Percentiles rank a stretch among this genome's conserved stretches.
phyloP scores from a whole-genome alignment of 208 protist species.

The Wallacemonas sp. region DNA sequence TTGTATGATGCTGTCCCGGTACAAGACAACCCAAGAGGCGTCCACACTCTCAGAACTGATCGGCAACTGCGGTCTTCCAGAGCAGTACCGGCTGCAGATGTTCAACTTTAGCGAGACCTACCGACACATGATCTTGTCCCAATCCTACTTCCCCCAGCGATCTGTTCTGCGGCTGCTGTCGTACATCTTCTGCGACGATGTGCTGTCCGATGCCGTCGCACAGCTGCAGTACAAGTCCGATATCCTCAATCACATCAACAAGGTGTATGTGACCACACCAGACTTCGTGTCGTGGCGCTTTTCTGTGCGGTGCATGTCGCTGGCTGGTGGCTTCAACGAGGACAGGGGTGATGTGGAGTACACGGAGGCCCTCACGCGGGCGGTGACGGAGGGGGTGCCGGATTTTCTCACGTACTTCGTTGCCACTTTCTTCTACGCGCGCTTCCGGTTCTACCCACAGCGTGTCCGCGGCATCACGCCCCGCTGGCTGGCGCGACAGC shows the following conservation, averaged over 20 bases:
- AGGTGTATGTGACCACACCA: conserved; percentile 77
- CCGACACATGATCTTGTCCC: conserved; percentile 86
- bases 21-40: conserved; percentile 64
- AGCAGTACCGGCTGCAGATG: conserved; percentile 83
- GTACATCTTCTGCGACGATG: conserved; percentile 88
- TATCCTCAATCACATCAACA: conserved; percentile 88
- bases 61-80: conserved; percentile 74
- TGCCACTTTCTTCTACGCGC: conserved; percentile 76
- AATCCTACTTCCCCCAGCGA: conserved; percentile 84
- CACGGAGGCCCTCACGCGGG: conserved; percentile 71
- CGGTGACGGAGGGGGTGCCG: conserved; percentile 64
- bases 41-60: conserved; percentile 83
- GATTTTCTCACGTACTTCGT: conserved; percentile 86
- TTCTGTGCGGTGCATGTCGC: conserved; percentile 85
- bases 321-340: conserved; percentile 88
- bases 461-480: conserved; percentile 78
- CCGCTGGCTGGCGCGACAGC: conserved; percentile 76
- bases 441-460: conserved; percentile 76
- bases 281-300: conserved; percentile 91
- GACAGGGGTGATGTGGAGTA: conserved; percentile 84
- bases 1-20: conserved; percentile 84
- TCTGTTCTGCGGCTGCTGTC: conserved; percentile 75
- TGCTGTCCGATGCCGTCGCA: conserved; percentile 81
- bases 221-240: conserved; percentile 91
- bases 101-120: conserved; percentile 90